Conservation (phyloP, 345 rosid species). For the Pelargonium nanum region DNA sequence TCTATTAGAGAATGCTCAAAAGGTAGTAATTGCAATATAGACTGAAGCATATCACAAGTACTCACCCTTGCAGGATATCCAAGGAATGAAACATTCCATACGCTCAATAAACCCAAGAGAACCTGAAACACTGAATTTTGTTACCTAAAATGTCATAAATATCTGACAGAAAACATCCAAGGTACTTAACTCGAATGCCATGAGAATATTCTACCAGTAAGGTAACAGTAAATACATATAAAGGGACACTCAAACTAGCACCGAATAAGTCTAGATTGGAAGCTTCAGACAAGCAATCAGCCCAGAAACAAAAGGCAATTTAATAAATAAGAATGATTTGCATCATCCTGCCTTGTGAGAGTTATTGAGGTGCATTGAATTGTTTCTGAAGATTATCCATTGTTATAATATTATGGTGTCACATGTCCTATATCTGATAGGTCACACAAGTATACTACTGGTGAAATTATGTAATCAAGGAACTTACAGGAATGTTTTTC, state of each 20-base stretch:
- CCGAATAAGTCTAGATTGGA: no score
- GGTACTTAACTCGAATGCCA: not conserved
- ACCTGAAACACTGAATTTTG: constrained; percentile 39
- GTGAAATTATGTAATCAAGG: not conserved
- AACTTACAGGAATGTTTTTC: constrained; percentile 82
- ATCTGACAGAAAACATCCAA: not conserved
- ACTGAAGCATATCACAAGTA: constrained; percentile 5
- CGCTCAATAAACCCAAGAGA: constrained; percentile 69
- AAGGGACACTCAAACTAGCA: not conserved
- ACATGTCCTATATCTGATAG: no score
- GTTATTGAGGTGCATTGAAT: no score
- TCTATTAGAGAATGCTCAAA: constrained; percentile 3
- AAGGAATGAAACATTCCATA: constrained; percentile 91
- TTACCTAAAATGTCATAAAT: not conserved
- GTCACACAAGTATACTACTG: no score
- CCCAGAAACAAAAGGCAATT: no score
- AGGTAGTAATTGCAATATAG: constrained; percentile 7
- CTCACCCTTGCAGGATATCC: constrained; percentile 91
- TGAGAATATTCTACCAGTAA: not conserved
- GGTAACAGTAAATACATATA: not conserved
- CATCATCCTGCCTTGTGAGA: no score
- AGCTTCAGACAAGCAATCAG: no score
- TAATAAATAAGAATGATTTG: no score
- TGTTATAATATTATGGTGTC: no score
- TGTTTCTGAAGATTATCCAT: no score